phyloP scores from a whole-genome alignment of 768 basidiomycete species.

The Sporobolomyces phaffii region DNA sequence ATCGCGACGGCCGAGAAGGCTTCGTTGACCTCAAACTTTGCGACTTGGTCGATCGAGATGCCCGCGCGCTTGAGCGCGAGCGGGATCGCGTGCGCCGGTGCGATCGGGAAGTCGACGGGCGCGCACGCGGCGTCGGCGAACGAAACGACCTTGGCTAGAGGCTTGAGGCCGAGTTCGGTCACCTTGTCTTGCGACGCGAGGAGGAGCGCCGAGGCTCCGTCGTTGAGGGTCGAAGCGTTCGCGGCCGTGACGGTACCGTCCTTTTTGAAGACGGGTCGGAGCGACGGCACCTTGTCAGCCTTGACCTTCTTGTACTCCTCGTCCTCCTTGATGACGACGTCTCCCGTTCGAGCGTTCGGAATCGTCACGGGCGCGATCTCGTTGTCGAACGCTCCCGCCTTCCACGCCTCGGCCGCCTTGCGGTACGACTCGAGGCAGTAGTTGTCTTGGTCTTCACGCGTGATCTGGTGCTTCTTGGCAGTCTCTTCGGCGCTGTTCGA shows the following conservation, averaged over 20 bases:
- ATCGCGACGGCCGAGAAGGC: constrained; percentile 92
- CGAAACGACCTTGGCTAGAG: constrained; percentile 87
- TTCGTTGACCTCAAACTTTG: constrained; percentile 93
- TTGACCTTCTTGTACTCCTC: constrained; percentile 97
- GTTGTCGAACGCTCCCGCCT: constrained; percentile 69
- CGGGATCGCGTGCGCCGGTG: constrained; percentile 86
- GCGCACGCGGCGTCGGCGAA: constrained; percentile 96
- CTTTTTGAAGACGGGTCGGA: constrained; percentile 82
- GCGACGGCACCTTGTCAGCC: constrained; percentile 82
- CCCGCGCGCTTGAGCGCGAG: constrained; percentile 80
- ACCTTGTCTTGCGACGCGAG: constrained; percentile 91
- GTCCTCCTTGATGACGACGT: constrained; percentile 76
- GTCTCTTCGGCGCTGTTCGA: constrained; percentile 62
- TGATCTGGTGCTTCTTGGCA: constrained; percentile 72
- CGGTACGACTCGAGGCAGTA: constrained; percentile 93
- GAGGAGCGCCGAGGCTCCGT: constrained; percentile 91
- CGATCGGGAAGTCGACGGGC: constrained; percentile 93
- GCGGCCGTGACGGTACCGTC: constrained; percentile 83
- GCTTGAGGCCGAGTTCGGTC: constrained; percentile 79
- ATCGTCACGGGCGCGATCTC: constrained; percentile 87
- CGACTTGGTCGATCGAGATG: constrained; percentile 72
- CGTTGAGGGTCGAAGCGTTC: constrained; percentile 89
- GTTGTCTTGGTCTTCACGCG: constrained; percentile 77
- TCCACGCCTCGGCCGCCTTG: constrained; percentile 87
- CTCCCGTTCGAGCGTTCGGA: constrained; percentile 79